Percentiles rank a stretch among this genome's conserved stretches.
Conservation (phyloP, 2,329 filamentous ascomycete species). For the Mariannaea sp. region DNA sequence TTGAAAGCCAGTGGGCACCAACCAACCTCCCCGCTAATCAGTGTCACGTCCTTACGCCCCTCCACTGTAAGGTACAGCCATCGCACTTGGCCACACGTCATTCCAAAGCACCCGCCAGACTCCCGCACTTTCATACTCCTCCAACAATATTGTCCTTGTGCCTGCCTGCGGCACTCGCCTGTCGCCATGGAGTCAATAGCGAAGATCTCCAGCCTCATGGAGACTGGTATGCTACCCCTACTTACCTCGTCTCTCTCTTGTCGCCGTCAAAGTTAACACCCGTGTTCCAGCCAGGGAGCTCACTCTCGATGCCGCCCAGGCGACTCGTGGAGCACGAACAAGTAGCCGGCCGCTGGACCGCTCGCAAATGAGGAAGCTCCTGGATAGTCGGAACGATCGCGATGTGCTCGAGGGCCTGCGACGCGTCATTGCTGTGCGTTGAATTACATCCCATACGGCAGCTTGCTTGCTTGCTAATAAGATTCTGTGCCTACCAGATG, state of each 20-base stretch:
- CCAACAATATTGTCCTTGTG: constrained; percentile 16
- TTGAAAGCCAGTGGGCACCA: not conserved
- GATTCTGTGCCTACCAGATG: constrained; percentile 67
- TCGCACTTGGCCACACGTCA: constrained; percentile 31
- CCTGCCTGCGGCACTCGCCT: constrained; percentile 21
- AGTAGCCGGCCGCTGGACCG: constrained; percentile 70
- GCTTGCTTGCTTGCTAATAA: constrained; percentile 13
- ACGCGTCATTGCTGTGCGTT: constrained; percentile 81
- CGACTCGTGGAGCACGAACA: constrained; percentile 70
- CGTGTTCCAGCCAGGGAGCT: constrained; percentile 79
- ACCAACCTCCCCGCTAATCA: constrained; percentile 16
- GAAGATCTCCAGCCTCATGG: constrained; percentile 89
- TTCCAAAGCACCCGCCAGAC: constrained; percentile 27
- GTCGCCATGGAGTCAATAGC: constrained; percentile 90
- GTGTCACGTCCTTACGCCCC: constrained; percentile 30
- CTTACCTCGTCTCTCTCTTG: constrained; percentile 16
- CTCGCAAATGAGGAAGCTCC: constrained; percentile 89
- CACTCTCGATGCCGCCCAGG: constrained; percentile 94
- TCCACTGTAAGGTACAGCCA: too few relatives aligned
- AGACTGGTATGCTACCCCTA: constrained; percentile 71
- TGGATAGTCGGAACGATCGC: constrained; percentile 91
- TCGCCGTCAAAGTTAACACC: constrained; percentile 27
- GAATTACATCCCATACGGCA: not conserved
- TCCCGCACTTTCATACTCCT: constrained; percentile 19
- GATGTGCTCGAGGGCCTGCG: constrained; percentile 92